phyloP scores from a whole-genome alignment of 2,329 filamentous ascomycete species.

The Fusarium haematococcum region DNA sequence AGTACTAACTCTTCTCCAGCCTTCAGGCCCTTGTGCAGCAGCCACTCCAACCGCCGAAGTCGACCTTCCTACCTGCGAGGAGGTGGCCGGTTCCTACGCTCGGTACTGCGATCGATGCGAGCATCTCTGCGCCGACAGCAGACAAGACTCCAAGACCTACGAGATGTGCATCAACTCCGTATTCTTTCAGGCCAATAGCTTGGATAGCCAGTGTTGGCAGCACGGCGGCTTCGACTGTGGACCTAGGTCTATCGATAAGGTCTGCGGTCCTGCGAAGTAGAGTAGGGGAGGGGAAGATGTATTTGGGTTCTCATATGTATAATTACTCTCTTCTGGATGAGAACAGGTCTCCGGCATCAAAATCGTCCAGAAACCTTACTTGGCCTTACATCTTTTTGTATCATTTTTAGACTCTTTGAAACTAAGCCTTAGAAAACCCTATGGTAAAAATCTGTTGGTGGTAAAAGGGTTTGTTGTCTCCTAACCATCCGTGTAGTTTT shows the following conservation, averaged over 20 bases:
- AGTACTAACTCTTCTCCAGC: not conserved
- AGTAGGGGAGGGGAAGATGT: not conserved
- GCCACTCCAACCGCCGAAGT: not conserved
- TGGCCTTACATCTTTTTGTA: too few species aligned
- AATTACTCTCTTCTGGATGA: too few species aligned
- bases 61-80: not conserved
- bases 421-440: too few species aligned
- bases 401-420: too few species aligned
- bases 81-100: not conserved
- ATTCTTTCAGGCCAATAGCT: not conserved
- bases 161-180: not conserved
- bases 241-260: not conserved
- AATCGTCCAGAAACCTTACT: too few species aligned
- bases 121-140: not conserved
- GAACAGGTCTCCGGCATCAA: too few species aligned
- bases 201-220: not conserved
- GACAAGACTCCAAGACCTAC: not conserved
- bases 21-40: not conserved
- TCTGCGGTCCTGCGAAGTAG: not conserved
- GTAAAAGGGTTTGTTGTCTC: too few species aligned
- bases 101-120: not conserved
- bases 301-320: not conserved
- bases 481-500: too few species aligned
- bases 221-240: not conserved
- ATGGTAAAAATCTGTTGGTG: too few species aligned